Base-by-base conservation (phyloP, 495 filamentous ascomycete species). In the Penicillium bovifimosum region DNA sequence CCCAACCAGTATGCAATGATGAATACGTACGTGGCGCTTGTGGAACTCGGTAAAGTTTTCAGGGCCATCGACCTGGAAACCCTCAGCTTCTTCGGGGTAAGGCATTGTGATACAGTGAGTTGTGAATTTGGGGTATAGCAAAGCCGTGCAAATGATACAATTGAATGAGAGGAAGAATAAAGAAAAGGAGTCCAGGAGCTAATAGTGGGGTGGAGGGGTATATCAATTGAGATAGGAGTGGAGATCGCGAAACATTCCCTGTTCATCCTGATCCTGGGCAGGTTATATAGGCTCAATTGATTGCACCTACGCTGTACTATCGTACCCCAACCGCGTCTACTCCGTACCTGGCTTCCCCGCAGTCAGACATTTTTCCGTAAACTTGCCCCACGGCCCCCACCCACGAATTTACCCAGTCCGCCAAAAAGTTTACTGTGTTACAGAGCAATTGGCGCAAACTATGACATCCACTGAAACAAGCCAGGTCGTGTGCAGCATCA, bases 31-130 rank as follows among this genome's bases (percentile, higher is more conserved):
- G 53, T 81, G 79, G 60, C 81, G 67, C 69, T 85, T 87, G 53
- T 78, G 76, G 68, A 88, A 88, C 10, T 77, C 61, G 54, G 69
- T 80, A 69, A 78, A 85, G 46, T 80, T 78, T 27, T 80, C 73
- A 40, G 77, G 72, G 63, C 76, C 74, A 48, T 83, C 72, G 62
- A 87, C 77, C 74, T 84, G 80, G 71, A 88, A 91, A 46, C 88
- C 87, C 56, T 84, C 76, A 42, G 89, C 86, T 56, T 82, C 82
- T 36, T 90, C 85, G 61, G 87, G 88, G 66, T 90, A 90, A 53
- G 76, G 75, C 87, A 89, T 88, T n/a, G 67, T 78, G 56, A 40
- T 34, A 14, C 45, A 16, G 41, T 17, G 26, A 5, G 40, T n/a
- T 10, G 55, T 24, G 20, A 24, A 24, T 39, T 2, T 33, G 16